Percentiles rank a stretch among this genome's conserved stretches.
Conservation (phyloP, 495 filamentous ascomycete genomes). For the Hyphodiscus hymeniophilus region DNA sequence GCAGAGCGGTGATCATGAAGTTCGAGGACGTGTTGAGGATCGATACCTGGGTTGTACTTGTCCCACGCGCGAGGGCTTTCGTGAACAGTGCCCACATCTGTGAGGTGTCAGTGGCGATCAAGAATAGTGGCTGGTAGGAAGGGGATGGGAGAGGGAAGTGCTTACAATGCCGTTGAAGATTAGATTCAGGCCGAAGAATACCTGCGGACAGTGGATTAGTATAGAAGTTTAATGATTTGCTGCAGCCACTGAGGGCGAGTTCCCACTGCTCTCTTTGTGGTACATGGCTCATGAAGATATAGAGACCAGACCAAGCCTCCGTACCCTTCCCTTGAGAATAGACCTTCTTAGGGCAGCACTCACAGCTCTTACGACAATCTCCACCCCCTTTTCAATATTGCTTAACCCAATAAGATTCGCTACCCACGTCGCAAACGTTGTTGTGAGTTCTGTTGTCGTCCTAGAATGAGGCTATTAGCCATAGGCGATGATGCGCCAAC, state of each 20-base stretch:
- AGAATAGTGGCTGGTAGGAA: too few relatives aligned
- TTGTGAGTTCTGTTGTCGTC: constrained; percentile 79
- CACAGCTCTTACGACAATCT: constrained; percentile 63
- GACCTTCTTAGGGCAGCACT: too few relatives aligned
- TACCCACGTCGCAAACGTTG: constrained; percentile 55
- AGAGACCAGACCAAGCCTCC: too few relatives aligned
- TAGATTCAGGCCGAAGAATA: constrained; percentile 83
- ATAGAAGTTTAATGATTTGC: neutral
- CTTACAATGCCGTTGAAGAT: constrained; percentile 67
- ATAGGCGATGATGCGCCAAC: constrained; percentile 2
- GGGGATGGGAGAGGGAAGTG: constrained; percentile 20
- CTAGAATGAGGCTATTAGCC: constrained; percentile 30
- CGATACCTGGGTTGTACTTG: constrained; percentile 82
- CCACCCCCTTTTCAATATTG: constrained; percentile 45
- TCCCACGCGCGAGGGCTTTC: constrained; percentile 71
- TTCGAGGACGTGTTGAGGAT: constrained; percentile 92
- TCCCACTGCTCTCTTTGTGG: neutral
- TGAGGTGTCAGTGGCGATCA: neutral
- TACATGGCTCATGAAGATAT: too few relatives aligned
- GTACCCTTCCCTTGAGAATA: too few relatives aligned
- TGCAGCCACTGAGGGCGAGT: neutral
- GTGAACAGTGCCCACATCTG: constrained; percentile 89
- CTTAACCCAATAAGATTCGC: constrained; percentile 51
- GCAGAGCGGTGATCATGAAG: constrained; percentile 83
- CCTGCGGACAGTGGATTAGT: constrained; percentile 33